Evolutionary conservation across 345 rosid species (phyloP).

Genomic region (Eucalyptus dawsonii): DNA sequence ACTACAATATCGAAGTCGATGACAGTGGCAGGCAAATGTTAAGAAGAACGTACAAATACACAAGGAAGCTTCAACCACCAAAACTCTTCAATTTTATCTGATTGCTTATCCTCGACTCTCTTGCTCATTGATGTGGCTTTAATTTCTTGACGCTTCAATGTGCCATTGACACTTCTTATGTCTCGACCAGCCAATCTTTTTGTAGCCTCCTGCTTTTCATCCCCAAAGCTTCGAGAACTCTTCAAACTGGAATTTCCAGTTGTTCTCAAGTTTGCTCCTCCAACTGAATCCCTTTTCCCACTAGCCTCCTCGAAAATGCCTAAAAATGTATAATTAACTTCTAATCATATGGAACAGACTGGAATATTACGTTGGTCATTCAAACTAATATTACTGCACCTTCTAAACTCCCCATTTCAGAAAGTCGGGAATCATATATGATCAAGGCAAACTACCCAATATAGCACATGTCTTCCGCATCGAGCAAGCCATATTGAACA

Average conservation of each 20-base stretch:
- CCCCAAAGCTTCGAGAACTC: neutral
- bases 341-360: neutral
- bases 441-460: neutral
- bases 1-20: neutral
- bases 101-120: slow-evolving; percentile 7
- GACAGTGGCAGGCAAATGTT: neutral
- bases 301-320: slow-evolving; percentile 28
- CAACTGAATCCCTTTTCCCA: slow-evolving; percentile 1
- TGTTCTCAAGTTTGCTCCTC: slow-evolving; percentile 11
- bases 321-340: neutral
- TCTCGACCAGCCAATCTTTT: neutral
- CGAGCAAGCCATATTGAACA: neutral
- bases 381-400: neutral
- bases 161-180: neutral
- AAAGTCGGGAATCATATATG: neutral
- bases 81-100: slow-evolving; percentile 7
- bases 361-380: neutral
- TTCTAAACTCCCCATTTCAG: neutral
- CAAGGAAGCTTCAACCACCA: slow-evolving; percentile 86
- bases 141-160: neutral
- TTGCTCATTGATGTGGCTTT: neutral
- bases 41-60: slow-evolving; percentile 37
- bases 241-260: neutral
- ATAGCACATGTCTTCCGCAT: neutral
- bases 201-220: slow-evolving; percentile 4